Base-by-base conservation (phyloP, 1,139 yeast species). In the Spencermartinsiella ligniputridi region DNA sequence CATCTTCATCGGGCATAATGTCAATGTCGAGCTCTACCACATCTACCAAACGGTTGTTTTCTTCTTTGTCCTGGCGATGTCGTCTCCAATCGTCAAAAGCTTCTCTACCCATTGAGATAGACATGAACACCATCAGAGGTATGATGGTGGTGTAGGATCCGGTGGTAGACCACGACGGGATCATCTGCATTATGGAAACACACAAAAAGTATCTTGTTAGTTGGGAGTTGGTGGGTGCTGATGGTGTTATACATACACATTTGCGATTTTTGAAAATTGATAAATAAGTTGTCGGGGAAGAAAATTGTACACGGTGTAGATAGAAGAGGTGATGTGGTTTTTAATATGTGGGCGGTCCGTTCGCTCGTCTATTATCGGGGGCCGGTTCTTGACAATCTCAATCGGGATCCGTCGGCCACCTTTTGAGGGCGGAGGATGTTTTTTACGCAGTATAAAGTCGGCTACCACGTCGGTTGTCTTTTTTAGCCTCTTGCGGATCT, bases 111-210 rank as follows among this genome's bases (percentile, higher is more conserved):
- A 92, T 89, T 0, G 97, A 87, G 22, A 92, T 85, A n/a, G 88
- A 74, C 68, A 94, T 85, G 63, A 94, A 92, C 8, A 92, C 76
- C 61, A 83, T 68, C 47, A 92, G 71, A 1, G 98, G 98, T 33
- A 90, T 74, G 55, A 92, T 90, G 1, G 98, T 92, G 2, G 97
- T 92, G 62, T 80, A 88, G n/a, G 88, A 84, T 49, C 97, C 98
- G 0, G 98, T 92, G 2, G 98, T 89, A 2, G 97, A 88, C 97
- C 97, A 92, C 1, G 90, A 80, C 0, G 98, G 98, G 43, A 92
- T 83, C 94, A 90, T 83, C 62, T 92, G 97, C 74, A 90, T 71
- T 49, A 92, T 85, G 2, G 97, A 90, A 19, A 92, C 94, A 8
- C 80, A 73, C 76, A 92, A 67, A 65, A 92, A 89, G 63, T 89